A percentile compares a stretch with the other conserved stretches of the same genome.
These are phyloP conservation scores for Backusella tuberculispora DNA, from an alignment of 192 early-diverging fungal species.

Conservation along the genomic window DNA sequence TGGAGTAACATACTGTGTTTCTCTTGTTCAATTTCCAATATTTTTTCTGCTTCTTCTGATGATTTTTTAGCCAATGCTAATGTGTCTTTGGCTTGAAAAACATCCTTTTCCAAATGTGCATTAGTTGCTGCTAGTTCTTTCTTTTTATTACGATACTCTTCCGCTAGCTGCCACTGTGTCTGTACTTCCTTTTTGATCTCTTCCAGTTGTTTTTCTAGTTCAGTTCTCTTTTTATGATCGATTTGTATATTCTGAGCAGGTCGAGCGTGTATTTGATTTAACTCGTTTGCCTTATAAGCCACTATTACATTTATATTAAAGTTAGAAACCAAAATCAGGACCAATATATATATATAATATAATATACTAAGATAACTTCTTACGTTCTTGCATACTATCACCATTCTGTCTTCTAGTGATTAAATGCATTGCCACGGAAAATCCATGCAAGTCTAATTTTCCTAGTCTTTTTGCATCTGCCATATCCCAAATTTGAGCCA, in stretches of 20 bases:
- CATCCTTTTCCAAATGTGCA: background rate
- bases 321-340: background rate
- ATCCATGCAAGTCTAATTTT: slow-evolving; percentile 66
- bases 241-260: background rate
- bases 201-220: background rate
- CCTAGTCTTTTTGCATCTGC: slow-evolving; percentile 64
- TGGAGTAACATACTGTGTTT: background rate
- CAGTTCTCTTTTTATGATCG: background rate
- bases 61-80: background rate
- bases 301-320: background rate
- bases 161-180: background rate
- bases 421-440: slow-evolving; percentile 81
- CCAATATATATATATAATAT: background rate
- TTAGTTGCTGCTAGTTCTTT: background rate
- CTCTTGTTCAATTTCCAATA: background rate
- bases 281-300: background rate
- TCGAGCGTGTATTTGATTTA: background rate
- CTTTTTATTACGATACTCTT: background rate
- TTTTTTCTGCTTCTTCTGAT: background rate
- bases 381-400: slow-evolving; percentile 18
- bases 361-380: background rate
- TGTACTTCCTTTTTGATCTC: background rate
- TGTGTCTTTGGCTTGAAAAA: background rate
- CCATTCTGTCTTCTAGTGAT: slow-evolving; percentile 64
- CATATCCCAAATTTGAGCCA: slow-evolving; percentile 59